Conservation (phyloP, 805 yeast genomes). For the Huiozyma sinensis region DNA sequence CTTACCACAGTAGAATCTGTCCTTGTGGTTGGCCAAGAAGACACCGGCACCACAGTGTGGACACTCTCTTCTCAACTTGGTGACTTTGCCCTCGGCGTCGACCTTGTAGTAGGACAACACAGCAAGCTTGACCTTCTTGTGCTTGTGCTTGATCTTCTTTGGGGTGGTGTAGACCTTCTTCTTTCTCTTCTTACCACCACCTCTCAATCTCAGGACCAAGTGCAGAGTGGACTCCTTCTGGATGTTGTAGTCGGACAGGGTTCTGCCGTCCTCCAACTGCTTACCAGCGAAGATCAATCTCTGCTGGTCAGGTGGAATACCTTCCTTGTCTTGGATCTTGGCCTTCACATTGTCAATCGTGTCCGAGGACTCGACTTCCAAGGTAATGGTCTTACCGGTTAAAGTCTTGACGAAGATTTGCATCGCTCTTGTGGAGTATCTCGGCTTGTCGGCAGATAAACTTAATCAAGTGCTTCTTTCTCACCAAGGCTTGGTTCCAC, state of each 20-base stretch:
- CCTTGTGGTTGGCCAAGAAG: slow-evolving; percentile 98
- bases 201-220: slow-evolving; percentile 95
- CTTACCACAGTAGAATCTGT: slow-evolving; percentile 99
- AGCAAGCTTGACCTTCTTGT: slow-evolving; percentile 98
- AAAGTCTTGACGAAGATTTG: slow-evolving; percentile 98
- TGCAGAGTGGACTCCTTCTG: slow-evolving; percentile 96
- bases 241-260: slow-evolving; percentile 94
- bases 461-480: slow-evolving; percentile 27
- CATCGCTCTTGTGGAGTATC: slow-evolving; percentile 33
- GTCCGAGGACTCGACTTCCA: slow-evolving; percentile 96
- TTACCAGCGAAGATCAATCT: slow-evolving; percentile 96
- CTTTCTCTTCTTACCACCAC: slow-evolving; percentile 99
- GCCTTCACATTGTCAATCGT: slow-evolving; percentile 95
- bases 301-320: slow-evolving; percentile 97
- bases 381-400: slow-evolving; percentile 98
- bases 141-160: slow-evolving; percentile 99
- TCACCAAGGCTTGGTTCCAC: slow-evolving; percentile 17
- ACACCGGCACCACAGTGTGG: slow-evolving; percentile 97
- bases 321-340: slow-evolving; percentile 95
- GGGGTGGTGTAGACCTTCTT: slow-evolving; percentile 99
- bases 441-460: slow-evolving; percentile 39
- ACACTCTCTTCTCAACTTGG: slow-evolving; percentile 98
- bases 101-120: slow-evolving; percentile 99
- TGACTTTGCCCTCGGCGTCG: slow-evolving; percentile 95
- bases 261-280: slow-evolving; percentile 94